phyloP scores from a whole-genome alignment of 116 monocot species.

The Papilionanthe hybrid region DNA sequence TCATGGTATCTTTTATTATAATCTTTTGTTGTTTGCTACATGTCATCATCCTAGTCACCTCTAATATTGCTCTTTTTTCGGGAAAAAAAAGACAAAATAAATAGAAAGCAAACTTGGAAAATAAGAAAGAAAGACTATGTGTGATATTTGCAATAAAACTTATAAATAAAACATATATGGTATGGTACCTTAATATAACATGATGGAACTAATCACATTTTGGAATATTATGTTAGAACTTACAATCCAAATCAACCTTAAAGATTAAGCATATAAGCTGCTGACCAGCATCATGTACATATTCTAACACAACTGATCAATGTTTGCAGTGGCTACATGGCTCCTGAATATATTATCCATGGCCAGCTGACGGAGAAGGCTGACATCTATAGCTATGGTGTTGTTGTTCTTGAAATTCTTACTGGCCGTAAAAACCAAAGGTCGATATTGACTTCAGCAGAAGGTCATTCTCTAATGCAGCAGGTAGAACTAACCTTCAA shows the following conservation, averaged over 20 bases:
- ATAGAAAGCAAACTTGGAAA: no score
- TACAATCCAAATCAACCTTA: neutral
- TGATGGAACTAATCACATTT: no score
- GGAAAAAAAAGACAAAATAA: no score
- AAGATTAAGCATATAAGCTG: neutral
- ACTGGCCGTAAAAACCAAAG: slow-evolving; percentile 39
- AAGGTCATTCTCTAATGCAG: slow-evolving; percentile 27
- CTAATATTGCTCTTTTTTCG: no score
- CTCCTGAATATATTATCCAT: slow-evolving; percentile 44
- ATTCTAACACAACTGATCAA: neutral
- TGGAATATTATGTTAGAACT: neutral
- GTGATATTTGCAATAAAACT: no score
- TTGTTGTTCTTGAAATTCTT: slow-evolving; percentile 40
- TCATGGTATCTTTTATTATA: no score
- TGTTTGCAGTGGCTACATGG: slow-evolving; percentile 45
- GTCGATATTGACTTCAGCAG: slow-evolving; percentile 19
- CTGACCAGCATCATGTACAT: neutral
- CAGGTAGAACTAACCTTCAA: slow-evolving; percentile 3
- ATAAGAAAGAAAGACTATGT: no score
- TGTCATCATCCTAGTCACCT: no score
- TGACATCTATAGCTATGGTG: slow-evolving; percentile 36
- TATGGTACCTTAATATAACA: no score
- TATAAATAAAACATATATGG: no score
- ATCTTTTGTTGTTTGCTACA: no score
- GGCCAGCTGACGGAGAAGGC: slow-evolving; percentile 49